Percentiles rank a stretch among this genome's conserved stretches.
Evolutionary conservation across 192 early-diverging fungal species (phyloP).

Genomic region (Backusella parvicylindrica): DNA sequence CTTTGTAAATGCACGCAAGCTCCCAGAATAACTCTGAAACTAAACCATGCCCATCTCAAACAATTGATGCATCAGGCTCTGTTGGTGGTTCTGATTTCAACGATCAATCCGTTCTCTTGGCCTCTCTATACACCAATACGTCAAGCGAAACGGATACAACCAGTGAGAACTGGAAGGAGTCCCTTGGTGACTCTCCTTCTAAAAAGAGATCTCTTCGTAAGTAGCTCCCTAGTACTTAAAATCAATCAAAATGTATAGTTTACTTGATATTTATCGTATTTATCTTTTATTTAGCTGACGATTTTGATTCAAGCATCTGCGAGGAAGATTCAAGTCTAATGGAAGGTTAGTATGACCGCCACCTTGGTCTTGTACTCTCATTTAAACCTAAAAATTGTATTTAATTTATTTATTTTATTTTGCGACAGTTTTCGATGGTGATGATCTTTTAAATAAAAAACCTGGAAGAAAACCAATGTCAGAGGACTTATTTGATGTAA

Average conservation of each 20-base stretch:
- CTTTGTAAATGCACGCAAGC: neutral
- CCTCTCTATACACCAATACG: neutral
- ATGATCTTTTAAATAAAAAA: neutral
- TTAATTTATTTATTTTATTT: slow-evolving; percentile 2
- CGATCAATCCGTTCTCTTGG: neutral
- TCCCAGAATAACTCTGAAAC: neutral
- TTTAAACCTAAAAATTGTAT: neutral
- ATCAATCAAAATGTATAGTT: neutral
- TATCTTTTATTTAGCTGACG: neutral
- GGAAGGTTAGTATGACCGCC: neutral
- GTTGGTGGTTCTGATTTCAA: neutral
- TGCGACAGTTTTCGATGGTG: neutral
- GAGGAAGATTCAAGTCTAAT: neutral
- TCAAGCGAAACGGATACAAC: neutral
- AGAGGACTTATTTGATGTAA: neutral
- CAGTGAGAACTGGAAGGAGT: neutral
- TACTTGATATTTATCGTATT: neutral
- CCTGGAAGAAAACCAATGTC: slow-evolving; percentile 11
- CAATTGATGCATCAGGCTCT: neutral
- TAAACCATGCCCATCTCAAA: neutral
- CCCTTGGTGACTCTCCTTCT: neutral
- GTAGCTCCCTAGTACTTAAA: neutral
- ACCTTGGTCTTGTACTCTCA: neutral
- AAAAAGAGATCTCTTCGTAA: neutral
- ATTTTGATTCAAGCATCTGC: neutral